phyloP scores from a whole-genome alignment of 352 stramenopile species.

The Pythium rishiriense region DNA sequence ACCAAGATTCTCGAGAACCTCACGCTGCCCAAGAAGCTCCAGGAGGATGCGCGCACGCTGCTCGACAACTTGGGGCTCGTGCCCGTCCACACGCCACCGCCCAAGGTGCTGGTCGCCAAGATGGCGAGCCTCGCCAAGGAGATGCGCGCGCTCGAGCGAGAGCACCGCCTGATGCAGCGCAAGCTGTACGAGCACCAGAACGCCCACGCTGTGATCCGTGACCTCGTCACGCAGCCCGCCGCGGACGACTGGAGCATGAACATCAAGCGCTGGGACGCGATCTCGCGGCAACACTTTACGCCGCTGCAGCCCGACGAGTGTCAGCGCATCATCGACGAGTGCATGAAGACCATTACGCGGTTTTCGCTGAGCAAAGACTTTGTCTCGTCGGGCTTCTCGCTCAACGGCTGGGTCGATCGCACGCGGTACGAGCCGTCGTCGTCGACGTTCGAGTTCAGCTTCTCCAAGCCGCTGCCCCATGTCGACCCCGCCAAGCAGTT shows the following conservation, averaged over 20 bases:
- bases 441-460: conserved; percentile 26
- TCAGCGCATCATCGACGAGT: conserved; percentile 16
- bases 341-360: conserved; percentile 27
- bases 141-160: conserved; percentile 24
- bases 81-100: conserved; percentile 13
- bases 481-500: conserved; percentile 18
- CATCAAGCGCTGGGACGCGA: conserved; percentile 24
- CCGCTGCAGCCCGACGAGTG: conserved; percentile 8
- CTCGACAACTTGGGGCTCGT: conserved; percentile 21
- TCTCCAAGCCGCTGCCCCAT: conserved; percentile 20
- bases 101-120: conserved; percentile 18
- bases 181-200: conserved; percentile 20
- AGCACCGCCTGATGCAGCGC: conserved; percentile 20
- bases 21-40: conserved; percentile 21
- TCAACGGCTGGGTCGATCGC: conserved; percentile 27
- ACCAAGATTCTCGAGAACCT: conserved; percentile 22
- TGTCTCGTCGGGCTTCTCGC: conserved; percentile 14
- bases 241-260: conserved; percentile 22
- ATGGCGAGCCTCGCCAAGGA: conserved; percentile 23
- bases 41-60: conserved; percentile 20
- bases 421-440: conserved; percentile 20
- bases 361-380: conserved; percentile 26
- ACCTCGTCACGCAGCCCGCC: conserved; percentile 13
- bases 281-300: conserved; percentile 18
- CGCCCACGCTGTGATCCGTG: conserved; percentile 18